A percentile compares a stretch with the other conserved stretches of the same genome.
Evolutionary conservation across 352 stramenopile species (phyloP).

Genomic region (Phytophthora sp.): DNA sequence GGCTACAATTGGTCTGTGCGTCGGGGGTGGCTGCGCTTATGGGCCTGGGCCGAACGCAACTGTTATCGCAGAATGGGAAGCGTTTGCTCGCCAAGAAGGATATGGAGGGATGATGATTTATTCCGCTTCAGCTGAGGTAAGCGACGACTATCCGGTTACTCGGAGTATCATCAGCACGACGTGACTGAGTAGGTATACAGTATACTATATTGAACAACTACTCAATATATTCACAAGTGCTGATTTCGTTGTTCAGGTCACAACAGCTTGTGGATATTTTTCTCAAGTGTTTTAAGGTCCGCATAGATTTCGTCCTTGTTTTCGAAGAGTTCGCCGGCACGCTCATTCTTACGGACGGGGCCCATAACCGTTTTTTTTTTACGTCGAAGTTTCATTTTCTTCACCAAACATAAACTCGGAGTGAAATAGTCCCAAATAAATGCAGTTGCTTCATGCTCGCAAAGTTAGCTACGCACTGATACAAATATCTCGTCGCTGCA

Average conservation of each 20-base stretch:
- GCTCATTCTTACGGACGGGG: no score
- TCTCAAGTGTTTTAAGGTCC: no score
- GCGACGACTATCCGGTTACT: conserved; percentile 56
- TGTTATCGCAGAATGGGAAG: conserved; percentile 61
- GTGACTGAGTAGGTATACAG: neutral
- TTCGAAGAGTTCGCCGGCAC: no score
- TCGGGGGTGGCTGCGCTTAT: conserved; percentile 58
- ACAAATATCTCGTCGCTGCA: neutral
- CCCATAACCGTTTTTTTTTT: no score
- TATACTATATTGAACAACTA: neutral
- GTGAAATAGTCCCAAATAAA: no score
- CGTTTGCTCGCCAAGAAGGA: conserved; percentile 40
- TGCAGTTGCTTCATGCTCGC: conserved; percentile 6
- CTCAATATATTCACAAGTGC: no score
- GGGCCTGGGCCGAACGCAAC: conserved; percentile 62
- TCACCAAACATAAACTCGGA: no score
- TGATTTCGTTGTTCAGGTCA: no score
- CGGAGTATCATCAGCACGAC: conserved; percentile 46
- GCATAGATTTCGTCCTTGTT: no score
- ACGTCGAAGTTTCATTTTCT: no score
- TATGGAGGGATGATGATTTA: conserved; percentile 83
- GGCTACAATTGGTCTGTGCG: conserved; percentile 67
- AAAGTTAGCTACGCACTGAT: conserved; percentile 15
- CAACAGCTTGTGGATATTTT: no score
- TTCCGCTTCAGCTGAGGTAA: conserved; percentile 60